Evolutionary conservation across 2,329 filamentous ascomycete species (phyloP), one percentile per base, ranked within the genome.

Genomic region (Anisogramma anomala): DNA sequence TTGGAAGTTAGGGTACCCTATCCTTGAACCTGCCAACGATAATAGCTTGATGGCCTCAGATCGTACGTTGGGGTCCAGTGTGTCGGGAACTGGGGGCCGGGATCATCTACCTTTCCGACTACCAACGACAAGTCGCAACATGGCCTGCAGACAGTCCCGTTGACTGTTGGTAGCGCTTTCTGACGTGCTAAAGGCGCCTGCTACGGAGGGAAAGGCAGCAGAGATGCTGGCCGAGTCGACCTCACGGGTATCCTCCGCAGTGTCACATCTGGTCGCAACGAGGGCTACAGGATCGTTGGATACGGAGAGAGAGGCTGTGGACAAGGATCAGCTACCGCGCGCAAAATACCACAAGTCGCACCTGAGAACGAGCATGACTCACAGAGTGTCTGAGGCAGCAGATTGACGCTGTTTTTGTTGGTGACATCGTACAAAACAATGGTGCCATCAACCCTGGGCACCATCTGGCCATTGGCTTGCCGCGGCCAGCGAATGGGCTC

Each of bases 191-290:
- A 86, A 82, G 40, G 81, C 77, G 47, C 77, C 75, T 47, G 89
- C 71, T 51, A 77, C 82, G 13, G 81, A 71, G 45, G 81, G 72
- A 51, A 82, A 84, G 49, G 74, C 79, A 43, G 60, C 61, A 34
- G 72, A 65, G 32, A 91, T 71, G 41, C 66, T 72, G 20, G 77
- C 69, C 11, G 81, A 74, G 54, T 89, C 78, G 42, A 93, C 69
- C 55, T 85, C 74, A 54, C 82, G 79, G 45, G 77, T 67, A 43
- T 74, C 71, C 48, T 80, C 74, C 35, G 81, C 78, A 37, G 78
- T 74, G 59, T 95, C 89, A 66, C 85, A 94, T 68, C 95, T 95
- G 59, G 81, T 89, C 41, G 86, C 85, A 38, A 93, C 84, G 31
- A 95, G 72, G 48, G 89, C 72, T 39, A 82, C 82, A 7, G 88